Evolutionary conservation across 2,329 filamentous ascomycete species (phyloP), one percentile per base, ranked within the genome.

Genomic region (Aureobasidium namibiae): DNA sequence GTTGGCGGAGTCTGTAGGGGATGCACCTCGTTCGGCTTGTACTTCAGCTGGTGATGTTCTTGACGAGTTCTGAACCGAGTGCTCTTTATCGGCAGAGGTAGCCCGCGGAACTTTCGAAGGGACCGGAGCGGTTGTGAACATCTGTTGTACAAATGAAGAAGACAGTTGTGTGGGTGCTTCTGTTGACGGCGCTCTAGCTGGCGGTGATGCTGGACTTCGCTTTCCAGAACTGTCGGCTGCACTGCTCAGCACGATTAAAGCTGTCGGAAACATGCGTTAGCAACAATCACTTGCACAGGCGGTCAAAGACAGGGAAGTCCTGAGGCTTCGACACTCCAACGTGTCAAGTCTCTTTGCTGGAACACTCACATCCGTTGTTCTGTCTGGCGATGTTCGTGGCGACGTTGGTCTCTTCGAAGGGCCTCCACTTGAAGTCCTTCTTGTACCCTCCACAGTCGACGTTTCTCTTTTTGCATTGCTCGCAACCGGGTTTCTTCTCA

Each of bases 371-470:
- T 72, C 76, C 70, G 72, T 79, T 81, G 67, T 76, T 80, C 41
- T 72, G 62, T 65, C 78, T 80, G 42, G 67, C 67, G 26, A 67
- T 65, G 63, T 78, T 81, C 53, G 73, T 72, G 21, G 73, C 72
- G 63, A 84, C 77, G 58, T 74, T 83, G 48, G 81, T 78, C 64
- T 88, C 85, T 67, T 86, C 84, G 65, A 88, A 88, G 0, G 84
- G 80, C 56, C 84, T 78, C 86, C 86, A 89, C 76, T 89, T 88
- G 74, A 88, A 89, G 69, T 87, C 83, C 69, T 87, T 89, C 70
- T 84, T 87, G 73, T 89, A 89, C 36, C 86, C 86, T 61, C 85
- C 86, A 68, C 86, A 89, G 3, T 75, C 69, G 23, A 89, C 85
- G 63, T 80, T 83, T 56, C 86, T 78, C 65, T 82, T 82, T 46